phyloP scores from a whole-genome alignment of 2,329 filamentous ascomycete species.

The Colletotrichum nymphaeae region DNA sequence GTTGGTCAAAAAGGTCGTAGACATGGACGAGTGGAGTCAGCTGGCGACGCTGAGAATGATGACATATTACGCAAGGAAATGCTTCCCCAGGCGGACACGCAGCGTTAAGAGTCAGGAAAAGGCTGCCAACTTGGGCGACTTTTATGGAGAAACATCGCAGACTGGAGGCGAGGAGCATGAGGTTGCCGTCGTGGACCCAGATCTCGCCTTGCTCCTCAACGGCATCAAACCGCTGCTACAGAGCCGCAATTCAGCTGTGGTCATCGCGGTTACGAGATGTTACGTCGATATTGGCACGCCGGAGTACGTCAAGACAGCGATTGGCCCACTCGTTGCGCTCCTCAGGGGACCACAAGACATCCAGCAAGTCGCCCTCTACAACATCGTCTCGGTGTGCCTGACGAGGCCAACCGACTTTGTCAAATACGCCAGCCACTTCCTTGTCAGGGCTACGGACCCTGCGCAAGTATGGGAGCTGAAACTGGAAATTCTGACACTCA shows the following conservation, averaged over 20 bases:
- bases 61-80: conserved; percentile 85
- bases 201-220: conserved; percentile 84
- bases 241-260: conserved; percentile 92
- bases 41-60: conserved; percentile 84
- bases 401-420: conserved; percentile 83
- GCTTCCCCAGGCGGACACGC: conserved; percentile 80
- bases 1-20: conserved; percentile 89
- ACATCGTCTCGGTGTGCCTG: conserved; percentile 93
- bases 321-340: conserved; percentile 88
- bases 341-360: conserved; percentile 88
- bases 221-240: conserved; percentile 86
- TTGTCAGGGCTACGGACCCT: conserved; percentile 83
- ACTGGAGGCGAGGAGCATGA: conserved; percentile 59
- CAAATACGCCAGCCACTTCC: conserved; percentile 88
- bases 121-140: conserved; percentile 70
- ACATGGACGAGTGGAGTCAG: conserved; percentile 99
- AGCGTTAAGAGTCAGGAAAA: conserved; percentile 59
- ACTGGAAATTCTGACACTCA: conserved; percentile 87
- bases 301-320: conserved; percentile 78
- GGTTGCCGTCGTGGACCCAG: conserved; percentile 78
- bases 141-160: conserved; percentile 78
- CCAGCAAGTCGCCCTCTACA: conserved; percentile 89
- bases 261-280: conserved; percentile 86
- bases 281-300: conserved; percentile 87
- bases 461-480: conserved; percentile 91